These are phyloP conservation scores for Pseudocercospora crystallina DNA, from an alignment of 2,329 filamentous ascomycete genomes.

Conservation along the genomic window DNA sequence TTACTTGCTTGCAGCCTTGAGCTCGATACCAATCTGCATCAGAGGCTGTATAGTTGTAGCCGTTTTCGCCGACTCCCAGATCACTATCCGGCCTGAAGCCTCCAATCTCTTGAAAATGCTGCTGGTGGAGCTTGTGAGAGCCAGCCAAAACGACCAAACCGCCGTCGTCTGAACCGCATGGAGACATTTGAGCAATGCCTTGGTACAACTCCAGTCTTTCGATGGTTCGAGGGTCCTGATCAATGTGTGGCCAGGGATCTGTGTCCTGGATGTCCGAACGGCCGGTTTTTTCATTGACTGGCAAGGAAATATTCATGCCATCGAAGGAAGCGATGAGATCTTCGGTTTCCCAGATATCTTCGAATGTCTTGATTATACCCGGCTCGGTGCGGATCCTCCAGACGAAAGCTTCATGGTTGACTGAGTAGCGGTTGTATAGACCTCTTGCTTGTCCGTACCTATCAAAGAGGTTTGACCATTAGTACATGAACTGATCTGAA, in stretches of 20 bases:
- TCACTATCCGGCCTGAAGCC: slow-evolving; percentile 21
- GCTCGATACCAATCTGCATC: slow-evolving; percentile 30
- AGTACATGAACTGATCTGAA: background rate
- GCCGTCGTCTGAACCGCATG: slow-evolving; percentile 48
- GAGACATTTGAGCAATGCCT: slow-evolving; percentile 35
- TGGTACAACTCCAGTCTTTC: slow-evolving; percentile 24
- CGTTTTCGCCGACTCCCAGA: slow-evolving; percentile 30
- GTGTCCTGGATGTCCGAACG: slow-evolving; percentile 19
- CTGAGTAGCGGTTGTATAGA: slow-evolving; percentile 25
- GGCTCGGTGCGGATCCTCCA: slow-evolving; percentile 29
- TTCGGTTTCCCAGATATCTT: slow-evolving; percentile 26
- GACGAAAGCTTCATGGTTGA: slow-evolving; percentile 29
- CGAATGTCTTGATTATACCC: slow-evolving; percentile 24
- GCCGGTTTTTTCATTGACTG: slow-evolving; percentile 19
- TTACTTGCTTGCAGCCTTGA: slow-evolving; percentile 23
- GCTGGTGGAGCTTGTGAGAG: slow-evolving; percentile 41
- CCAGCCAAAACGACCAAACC: slow-evolving; percentile 49
- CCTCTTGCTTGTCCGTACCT: slow-evolving; percentile 13
- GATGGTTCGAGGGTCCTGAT: slow-evolving; percentile 24
- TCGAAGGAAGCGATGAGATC: slow-evolving; percentile 30
- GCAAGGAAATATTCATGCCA: slow-evolving; percentile 26
- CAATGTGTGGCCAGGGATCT: slow-evolving; percentile 20
- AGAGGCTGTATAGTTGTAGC: slow-evolving; percentile 34
- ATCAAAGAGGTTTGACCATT: background rate
- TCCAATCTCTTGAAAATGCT: slow-evolving; percentile 45